Percentiles rank a stretch among this genome's conserved stretches.
Conservation (phyloP, 352 stramenopile species). For the Globisporangium irregulare region DNA sequence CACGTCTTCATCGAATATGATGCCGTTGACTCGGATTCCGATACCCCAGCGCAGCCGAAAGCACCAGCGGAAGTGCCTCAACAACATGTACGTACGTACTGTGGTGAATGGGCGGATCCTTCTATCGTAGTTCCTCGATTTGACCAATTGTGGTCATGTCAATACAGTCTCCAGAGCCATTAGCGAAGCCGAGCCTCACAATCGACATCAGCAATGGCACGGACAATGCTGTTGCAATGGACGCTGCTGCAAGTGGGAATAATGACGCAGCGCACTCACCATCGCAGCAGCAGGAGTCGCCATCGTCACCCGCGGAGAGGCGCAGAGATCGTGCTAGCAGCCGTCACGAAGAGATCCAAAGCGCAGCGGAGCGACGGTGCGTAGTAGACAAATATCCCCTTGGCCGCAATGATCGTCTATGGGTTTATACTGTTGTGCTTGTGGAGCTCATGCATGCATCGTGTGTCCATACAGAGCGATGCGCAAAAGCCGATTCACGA, state of each 20-base stretch:
- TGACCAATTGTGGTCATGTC: no score
- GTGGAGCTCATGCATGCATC: background rate
- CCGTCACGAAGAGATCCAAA: background rate
- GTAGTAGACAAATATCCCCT: background rate
- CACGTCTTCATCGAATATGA: constrained; percentile 12
- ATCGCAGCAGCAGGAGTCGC: background rate
- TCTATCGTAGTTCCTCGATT: background rate
- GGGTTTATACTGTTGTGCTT: background rate
- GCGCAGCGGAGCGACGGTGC: background rate
- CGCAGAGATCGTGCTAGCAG: background rate
- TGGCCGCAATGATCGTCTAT: background rate
- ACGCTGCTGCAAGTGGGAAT: background rate
- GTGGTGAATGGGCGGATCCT: background rate
- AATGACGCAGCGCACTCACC: background rate
- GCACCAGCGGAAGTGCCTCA: background rate
- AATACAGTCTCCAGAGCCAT: background rate
- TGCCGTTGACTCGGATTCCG: background rate
- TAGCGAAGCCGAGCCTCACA: background rate
- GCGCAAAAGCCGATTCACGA: constrained; percentile 80
- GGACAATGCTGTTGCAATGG: background rate
- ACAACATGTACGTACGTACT: constrained; percentile 5
- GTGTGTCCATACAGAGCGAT: constrained; percentile 33
- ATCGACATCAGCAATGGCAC: constrained; percentile 2
- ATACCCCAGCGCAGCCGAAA: background rate
- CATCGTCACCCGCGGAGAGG: background rate